These are phyloP conservation scores for Fusarium palustre DNA, from an alignment of 2,329 filamentous ascomycete species.

Conservation along the genomic window DNA sequence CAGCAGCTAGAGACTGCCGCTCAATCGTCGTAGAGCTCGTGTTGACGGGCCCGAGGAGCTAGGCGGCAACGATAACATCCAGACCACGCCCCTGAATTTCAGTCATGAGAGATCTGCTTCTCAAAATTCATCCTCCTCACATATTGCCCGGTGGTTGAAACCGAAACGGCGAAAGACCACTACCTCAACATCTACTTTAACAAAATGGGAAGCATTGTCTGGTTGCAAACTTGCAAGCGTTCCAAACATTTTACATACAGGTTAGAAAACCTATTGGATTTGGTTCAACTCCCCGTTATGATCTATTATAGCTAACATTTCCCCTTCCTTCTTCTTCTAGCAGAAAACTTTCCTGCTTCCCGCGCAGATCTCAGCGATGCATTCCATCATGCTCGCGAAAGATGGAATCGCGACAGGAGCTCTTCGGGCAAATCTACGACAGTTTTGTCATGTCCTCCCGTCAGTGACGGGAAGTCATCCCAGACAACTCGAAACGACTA, in stretches of 20 bases:
- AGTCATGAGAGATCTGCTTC: slow-evolving; percentile 14
- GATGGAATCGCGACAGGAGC: slow-evolving; percentile 43
- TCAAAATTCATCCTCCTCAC: slow-evolving; percentile 17
- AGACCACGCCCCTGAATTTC: neutral
- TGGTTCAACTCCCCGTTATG: neutral
- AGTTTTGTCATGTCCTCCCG: neutral
- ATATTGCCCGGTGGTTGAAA: slow-evolving; percentile 25
- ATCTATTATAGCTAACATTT: neutral
- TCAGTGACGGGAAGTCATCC: neutral
- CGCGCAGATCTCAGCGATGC: slow-evolving; percentile 49
- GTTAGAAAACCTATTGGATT: neutral
- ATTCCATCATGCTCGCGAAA: slow-evolving; percentile 47
- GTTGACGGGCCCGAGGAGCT: slow-evolving; percentile 7
- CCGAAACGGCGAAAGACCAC: slow-evolving; percentile 31
- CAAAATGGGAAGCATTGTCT: slow-evolving; percentile 6
- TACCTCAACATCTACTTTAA: slow-evolving; percentile 1
- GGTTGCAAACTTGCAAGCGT: slow-evolving; percentile 2
- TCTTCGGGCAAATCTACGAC: neutral
- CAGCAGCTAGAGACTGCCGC: slow-evolving; percentile 31
- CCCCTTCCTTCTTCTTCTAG: neutral
- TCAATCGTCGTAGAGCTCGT: slow-evolving; percentile 24
- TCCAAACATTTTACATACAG: slow-evolving; percentile 6
- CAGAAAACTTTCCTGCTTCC: slow-evolving; percentile 16
- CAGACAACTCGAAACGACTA: neutral
- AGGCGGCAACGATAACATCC: neutral